These are phyloP conservation scores for Aspergillus texensis DNA, from an alignment of 2,329 filamentous ascomycete species.

Conservation along the genomic window DNA sequence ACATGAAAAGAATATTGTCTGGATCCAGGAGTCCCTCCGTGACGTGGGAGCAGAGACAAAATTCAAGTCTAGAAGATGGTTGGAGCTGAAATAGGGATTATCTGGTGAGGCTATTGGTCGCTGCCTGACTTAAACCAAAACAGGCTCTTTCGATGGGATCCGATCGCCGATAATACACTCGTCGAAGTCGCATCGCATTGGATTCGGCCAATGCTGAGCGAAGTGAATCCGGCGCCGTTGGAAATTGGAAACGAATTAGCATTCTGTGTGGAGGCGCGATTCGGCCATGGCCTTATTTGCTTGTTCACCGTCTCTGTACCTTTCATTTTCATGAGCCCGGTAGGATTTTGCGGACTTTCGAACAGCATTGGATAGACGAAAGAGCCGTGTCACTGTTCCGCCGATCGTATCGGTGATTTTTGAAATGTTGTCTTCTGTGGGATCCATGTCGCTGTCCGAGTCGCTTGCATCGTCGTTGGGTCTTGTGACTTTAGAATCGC, in stretches of 20 bases:
- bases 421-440: slow-evolving; percentile 24
- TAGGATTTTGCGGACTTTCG: slow-evolving; percentile 30
- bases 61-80: no score
- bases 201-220: slow-evolving; percentile 19
- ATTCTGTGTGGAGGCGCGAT: slow-evolving; percentile 31
- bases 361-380: slow-evolving; percentile 31
- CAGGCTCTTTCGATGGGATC: slow-evolving; percentile 9
- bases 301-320: slow-evolving; percentile 29
- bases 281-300: slow-evolving; percentile 31
- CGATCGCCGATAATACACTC: slow-evolving; percentile 13
- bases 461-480: slow-evolving; percentile 20
- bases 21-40: no score
- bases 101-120: no score
- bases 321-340: slow-evolving; percentile 25
- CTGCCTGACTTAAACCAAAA: no score
- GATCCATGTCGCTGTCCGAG: slow-evolving; percentile 20
- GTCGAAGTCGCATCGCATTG: slow-evolving; percentile 16
- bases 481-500: slow-evolving; percentile 21
- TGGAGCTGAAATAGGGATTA: no score
- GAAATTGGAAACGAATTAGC: slow-evolving; percentile 33
- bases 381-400: slow-evolving; percentile 32
- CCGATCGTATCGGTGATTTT: slow-evolving; percentile 27
- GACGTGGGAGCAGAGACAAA: no score
- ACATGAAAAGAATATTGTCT: no score
- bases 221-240: slow-evolving; percentile 27